Evolutionary conservation across 2,329 filamentous ascomycete species (phyloP).

Genomic region (Pseudogymnoascus verrucosus): DNA sequence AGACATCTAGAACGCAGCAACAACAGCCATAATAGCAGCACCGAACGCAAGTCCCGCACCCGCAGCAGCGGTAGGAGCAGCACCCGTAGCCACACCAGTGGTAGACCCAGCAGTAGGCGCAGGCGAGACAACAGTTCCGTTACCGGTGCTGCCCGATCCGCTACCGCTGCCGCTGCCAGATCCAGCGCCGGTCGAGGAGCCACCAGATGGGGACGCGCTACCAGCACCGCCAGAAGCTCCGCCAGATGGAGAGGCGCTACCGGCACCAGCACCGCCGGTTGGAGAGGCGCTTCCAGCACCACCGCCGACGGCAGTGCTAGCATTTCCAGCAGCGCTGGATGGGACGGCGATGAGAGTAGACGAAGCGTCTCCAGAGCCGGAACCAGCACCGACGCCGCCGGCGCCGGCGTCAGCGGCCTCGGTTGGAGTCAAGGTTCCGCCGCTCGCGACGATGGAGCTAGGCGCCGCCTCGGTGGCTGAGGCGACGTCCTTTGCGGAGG

Average conservation of each 20-base stretch:
- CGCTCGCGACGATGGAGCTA: background rate
- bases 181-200: background rate
- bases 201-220: background rate
- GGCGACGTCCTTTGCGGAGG: background rate
- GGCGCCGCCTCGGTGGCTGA: background rate
- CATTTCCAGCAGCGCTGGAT: background rate
- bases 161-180: background rate
- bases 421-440: background rate
- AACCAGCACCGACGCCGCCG: background rate
- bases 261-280: background rate
- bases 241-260: background rate
- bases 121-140: slow-evolving; percentile 5
- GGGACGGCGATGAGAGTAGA: background rate
- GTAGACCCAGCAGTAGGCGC: background rate
- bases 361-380: background rate
- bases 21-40: slow-evolving; percentile 6
- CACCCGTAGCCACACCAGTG: background rate
- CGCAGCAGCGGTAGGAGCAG: background rate
- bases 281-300: background rate
- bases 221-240: background rate
- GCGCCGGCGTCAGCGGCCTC: background rate
- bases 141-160: background rate
- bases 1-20: slow-evolving; percentile 5
- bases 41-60: background rate
- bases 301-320: background rate